Base-by-base conservation (phyloP, 108 stramenopile genomes). In the Parmales sp. region DNA sequence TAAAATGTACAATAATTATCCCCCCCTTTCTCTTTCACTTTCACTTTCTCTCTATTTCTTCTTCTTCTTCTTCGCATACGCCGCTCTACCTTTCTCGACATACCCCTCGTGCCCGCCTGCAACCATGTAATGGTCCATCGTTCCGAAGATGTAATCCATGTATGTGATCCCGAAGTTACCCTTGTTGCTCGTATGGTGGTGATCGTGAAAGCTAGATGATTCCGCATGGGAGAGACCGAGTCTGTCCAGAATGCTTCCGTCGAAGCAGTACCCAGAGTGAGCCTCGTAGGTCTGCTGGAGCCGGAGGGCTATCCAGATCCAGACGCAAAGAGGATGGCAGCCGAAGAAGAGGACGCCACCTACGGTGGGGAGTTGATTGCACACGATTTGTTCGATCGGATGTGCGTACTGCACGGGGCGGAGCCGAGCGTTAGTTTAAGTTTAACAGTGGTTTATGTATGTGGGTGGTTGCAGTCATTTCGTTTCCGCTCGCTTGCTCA, bases 221-320 rank as follows among this genome's bases (percentile, higher is more conserved):
- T 71, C 70, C 6, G 63, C 44, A 34, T 69, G 37, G 6, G 37
- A 19, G 38, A 72, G 23, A 25, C 65, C 38, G 4, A 71, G 43
- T 13, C 25, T 54, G 9, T 38, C 51, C 5, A 75, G 69, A 23
- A 41, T 38, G 34, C 44, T 38, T 9, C 43, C 31, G 13, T 36
- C 60, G 38, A 75, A 75, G 31, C 43, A 71, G 67, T 75, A 75
- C 13, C 70, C 70, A 4, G 51, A 67, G 70, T 75, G 74, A 8
- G 74, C 74, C 20, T 75, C 74, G 41, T 67, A 65, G 25, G 74
- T 72, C 38, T 75, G 66, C 46, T 49, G 31, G 20, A 75, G 39
- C 13, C 74, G 45, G 20, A 68, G 44, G 0, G 26, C 41, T 48
- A 75, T 64, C 74, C 74, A 75, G 0, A 64, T 29, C 34, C 60